Evolutionary conservation across 306 rosid species (phyloP).

Genomic region (Cucumis sativus): DNA sequence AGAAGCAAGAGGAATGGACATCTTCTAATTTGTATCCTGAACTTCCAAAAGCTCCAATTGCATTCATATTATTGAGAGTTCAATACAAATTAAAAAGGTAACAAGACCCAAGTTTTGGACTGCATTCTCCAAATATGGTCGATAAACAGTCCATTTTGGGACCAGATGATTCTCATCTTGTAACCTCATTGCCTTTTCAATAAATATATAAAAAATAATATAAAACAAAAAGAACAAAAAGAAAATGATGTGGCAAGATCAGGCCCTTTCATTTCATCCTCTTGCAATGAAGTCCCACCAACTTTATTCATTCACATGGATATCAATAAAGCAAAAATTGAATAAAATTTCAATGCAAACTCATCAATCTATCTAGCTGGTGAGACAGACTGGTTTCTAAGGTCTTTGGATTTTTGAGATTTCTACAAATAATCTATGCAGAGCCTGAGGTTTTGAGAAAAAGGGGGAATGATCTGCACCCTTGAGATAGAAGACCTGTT

Average conservation of each 20-base stretch:
- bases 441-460: constrained; percentile 92
- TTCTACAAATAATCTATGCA: constrained; percentile 75
- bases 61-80: neutral
- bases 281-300: neutral
- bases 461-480: constrained; percentile 90
- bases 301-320: constrained; percentile 7
- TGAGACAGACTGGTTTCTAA: neutral
- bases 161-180: constrained; percentile 1
- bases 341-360: neutral
- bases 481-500: constrained; percentile 53
- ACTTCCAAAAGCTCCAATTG: neutral
- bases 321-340: neutral
- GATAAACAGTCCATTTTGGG: neutral
- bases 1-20: neutral
- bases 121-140: neutral
- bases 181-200: neutral
- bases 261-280: neutral
- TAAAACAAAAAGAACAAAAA: neutral
- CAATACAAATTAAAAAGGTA: neutral
- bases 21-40: neutral
- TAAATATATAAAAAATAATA: neutral
- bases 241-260: constrained; percentile 7
- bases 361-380: neutral
- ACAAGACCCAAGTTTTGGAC: neutral
- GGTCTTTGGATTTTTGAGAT: constrained; percentile 29